phyloP scores from a whole-genome alignment of 441 rosid genomes.

The Populus tomentosa region DNA sequence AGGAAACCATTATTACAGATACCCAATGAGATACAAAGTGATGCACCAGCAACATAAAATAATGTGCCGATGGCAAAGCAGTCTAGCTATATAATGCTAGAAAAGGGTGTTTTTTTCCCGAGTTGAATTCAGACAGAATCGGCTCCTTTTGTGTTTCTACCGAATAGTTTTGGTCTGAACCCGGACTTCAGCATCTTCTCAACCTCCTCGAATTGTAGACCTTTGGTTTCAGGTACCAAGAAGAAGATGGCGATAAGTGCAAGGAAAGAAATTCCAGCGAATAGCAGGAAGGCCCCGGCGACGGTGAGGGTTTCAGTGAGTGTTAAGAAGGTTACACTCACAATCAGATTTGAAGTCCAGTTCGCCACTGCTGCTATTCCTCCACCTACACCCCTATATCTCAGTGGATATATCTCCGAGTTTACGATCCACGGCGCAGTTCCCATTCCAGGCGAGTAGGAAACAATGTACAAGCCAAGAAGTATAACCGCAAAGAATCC shows the following conservation, averaged over 20 bases:
- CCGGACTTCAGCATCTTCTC: constrained; percentile 56
- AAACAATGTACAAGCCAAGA: constrained; percentile 55
- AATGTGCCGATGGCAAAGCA: too few relatives aligned
- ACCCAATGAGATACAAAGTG: neutral
- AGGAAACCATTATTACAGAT: too few relatives aligned
- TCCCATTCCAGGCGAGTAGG: constrained; percentile 76
- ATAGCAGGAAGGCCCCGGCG: constrained; percentile 56
- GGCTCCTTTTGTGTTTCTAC: neutral
- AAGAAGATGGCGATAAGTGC: constrained; percentile 50
- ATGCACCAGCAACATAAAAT: too few relatives aligned
- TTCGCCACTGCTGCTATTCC: constrained; percentile 61
- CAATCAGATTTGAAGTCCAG: constrained; percentile 60
- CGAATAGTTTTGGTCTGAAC: constrained; percentile 34
- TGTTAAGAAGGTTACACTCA: constrained; percentile 51
- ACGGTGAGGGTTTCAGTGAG: constrained; percentile 50
- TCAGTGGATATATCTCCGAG: constrained; percentile 75
- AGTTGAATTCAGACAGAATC: neutral
- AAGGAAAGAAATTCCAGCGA: constrained; percentile 37
- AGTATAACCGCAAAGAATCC: constrained; percentile 57
- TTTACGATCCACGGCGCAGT: constrained; percentile 74
- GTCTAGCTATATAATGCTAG: neutral
- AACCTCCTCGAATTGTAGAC: constrained; percentile 59
- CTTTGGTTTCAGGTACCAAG: constrained; percentile 73
- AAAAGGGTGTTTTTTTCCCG: neutral
- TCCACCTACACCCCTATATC: constrained; percentile 65